Conservation (phyloP, 805 yeast genomes). For the Zygoascus ofunaensis region DNA sequence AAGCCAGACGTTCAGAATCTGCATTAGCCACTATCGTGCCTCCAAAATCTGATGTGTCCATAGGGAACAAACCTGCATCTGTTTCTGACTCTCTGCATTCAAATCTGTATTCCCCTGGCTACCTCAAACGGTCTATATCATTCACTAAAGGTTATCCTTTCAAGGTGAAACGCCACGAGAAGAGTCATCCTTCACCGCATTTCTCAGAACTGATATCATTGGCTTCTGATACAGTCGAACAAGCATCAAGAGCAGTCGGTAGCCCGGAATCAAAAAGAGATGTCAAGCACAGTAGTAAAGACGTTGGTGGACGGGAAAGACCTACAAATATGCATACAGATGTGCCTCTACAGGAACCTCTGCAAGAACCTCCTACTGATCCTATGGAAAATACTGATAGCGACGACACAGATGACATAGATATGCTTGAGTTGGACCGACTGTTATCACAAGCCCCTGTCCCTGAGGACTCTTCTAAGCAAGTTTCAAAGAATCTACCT, state of each 20-base stretch:
- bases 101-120: conserved; percentile 17
- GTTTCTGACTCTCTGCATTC: neutral
- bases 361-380: no score
- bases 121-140: conserved; percentile 12
- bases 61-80: neutral
- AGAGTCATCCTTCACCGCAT: neutral
- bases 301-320: no score
- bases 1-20: neutral
- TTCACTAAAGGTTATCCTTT: neutral
- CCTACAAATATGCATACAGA: no score
- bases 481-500: neutral
- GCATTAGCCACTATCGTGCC: conserved; percentile 2
- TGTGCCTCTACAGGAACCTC: no score
- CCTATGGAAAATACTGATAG: neutral
- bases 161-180: neutral
- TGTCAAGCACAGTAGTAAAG: no score
- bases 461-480: neutral
- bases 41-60: neutral
- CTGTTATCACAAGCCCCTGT: neutral
- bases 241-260: no score
- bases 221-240: no score
- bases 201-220: no score
- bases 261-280: no score
- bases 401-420: conserved; percentile 4
- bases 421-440: conserved; percentile 6